Conservation (phyloP, 305 asterid species). For the Solanum hybrid region DNA sequence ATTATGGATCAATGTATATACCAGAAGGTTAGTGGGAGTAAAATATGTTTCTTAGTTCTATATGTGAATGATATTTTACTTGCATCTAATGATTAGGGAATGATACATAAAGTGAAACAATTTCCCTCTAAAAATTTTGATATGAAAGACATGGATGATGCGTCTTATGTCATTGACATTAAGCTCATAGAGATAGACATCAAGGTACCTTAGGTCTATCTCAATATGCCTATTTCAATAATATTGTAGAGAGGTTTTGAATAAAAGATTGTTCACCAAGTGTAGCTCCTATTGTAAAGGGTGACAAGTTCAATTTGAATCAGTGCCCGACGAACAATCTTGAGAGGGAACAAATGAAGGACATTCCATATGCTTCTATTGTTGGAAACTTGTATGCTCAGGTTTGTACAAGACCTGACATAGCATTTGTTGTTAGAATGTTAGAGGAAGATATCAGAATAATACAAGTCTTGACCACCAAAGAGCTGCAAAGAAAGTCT, state of each 20-base stretch:
- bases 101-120: neutral
- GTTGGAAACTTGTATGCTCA: neutral
- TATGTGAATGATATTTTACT: neutral
- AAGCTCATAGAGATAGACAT: neutral
- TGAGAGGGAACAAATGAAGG: neutral
- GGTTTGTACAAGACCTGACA: neutral
- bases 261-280: neutral
- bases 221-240: neutral
- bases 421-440: neutral
- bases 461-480: neutral
- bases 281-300: neutral
- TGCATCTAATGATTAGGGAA: neutral
- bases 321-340: neutral
- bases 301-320: neutral
- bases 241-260: neutral
- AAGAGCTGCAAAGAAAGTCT: neutral
- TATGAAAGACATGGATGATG: neutral
- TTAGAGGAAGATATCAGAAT: neutral
- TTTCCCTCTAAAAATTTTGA: neutral
- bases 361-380: neutral
- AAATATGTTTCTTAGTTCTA: neutral
- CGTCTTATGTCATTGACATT: neutral
- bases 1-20: neutral
- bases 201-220: neutral
- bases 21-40: neutral